These are phyloP conservation scores for Mortierella hygrophila DNA, from an alignment of 192 early-diverging fungal genomes.

Conservation along the genomic window DNA sequence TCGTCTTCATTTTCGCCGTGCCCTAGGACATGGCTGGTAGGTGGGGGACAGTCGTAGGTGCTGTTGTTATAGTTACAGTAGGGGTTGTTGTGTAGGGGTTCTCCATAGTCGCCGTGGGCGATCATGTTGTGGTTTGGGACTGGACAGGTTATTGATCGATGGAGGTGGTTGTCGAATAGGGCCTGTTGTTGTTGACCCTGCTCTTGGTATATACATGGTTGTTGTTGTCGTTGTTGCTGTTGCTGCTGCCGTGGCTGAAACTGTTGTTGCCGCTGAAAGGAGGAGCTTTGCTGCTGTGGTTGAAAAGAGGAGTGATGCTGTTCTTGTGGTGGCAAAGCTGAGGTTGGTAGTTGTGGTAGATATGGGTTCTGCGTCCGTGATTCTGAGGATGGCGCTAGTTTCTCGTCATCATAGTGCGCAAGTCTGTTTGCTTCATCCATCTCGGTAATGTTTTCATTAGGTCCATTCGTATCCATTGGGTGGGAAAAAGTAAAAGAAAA, in stretches of 20 bases:
- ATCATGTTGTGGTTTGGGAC: neutral
- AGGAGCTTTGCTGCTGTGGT: neutral
- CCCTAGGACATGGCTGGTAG: neutral
- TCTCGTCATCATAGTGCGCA: neutral
- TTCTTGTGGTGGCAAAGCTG: neutral
- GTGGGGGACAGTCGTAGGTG: neutral
- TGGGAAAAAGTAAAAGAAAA: neutral
- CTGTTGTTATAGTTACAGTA: neutral
- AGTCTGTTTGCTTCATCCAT: neutral
- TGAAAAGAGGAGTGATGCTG: neutral
- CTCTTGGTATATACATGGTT: neutral
- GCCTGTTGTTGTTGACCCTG: neutral
- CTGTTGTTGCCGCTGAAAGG: neutral
- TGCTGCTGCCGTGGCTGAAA: neutral
- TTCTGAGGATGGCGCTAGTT: neutral
- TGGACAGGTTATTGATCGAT: conserved; percentile 21
- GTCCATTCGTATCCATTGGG: neutral
- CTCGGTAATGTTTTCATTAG: neutral
- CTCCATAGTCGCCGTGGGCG: neutral
- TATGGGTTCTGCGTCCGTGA: neutral
- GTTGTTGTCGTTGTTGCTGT: neutral
- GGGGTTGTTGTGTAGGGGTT: neutral
- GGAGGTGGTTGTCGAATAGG: neutral
- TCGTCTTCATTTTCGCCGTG: neutral
- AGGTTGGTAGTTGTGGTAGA: neutral